A percentile compares a stretch with the other conserved stretches of the same genome.
Conservation (phyloP, 257 asterid species). For the Solanum pinnatisectum region DNA sequence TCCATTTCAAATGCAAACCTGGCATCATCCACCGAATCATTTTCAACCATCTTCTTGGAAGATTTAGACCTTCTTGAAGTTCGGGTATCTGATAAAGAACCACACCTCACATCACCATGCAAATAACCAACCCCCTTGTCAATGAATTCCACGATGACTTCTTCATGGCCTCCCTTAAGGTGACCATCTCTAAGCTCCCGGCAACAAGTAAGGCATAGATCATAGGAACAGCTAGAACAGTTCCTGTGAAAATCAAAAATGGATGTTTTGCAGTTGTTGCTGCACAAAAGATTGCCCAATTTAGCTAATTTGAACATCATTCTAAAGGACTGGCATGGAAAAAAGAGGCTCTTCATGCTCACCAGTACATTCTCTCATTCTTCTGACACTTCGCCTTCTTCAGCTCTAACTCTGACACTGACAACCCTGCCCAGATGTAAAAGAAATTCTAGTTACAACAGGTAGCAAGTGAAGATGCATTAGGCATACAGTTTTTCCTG, state of each 20-base stretch:
- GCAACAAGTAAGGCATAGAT: slow-evolving; percentile 80
- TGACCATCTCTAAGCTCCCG: slow-evolving; percentile 65
- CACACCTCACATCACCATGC: slow-evolving; percentile 21
- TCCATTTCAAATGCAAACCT: background rate
- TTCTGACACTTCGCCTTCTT: slow-evolving; percentile 10
- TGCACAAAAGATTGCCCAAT: slow-evolving; percentile 21
- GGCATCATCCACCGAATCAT: background rate
- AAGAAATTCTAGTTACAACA: background rate
- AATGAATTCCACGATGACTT: slow-evolving; percentile 7
- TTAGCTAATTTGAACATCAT: background rate
- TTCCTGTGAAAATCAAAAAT: slow-evolving; percentile 68
- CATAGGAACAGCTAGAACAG: slow-evolving; percentile 65
- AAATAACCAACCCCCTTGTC: slow-evolving; percentile 27
- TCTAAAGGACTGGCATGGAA: background rate
- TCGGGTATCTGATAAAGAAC: background rate
- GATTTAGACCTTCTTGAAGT: background rate
- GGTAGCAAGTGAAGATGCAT: background rate
- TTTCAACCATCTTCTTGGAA: background rate
- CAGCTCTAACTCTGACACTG: slow-evolving; percentile 38
- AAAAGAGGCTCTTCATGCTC: slow-evolving; percentile 5
- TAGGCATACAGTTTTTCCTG: background rate
- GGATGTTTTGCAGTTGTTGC: slow-evolving; percentile 76
- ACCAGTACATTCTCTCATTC: slow-evolving; percentile 71
- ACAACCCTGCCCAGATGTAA: slow-evolving; percentile 38
- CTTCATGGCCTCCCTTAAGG: slow-evolving; percentile 33